Evolutionary conservation across 768 basidiomycete genomes (phyloP).

Genomic region (Chlorophyllum brunneum): DNA sequence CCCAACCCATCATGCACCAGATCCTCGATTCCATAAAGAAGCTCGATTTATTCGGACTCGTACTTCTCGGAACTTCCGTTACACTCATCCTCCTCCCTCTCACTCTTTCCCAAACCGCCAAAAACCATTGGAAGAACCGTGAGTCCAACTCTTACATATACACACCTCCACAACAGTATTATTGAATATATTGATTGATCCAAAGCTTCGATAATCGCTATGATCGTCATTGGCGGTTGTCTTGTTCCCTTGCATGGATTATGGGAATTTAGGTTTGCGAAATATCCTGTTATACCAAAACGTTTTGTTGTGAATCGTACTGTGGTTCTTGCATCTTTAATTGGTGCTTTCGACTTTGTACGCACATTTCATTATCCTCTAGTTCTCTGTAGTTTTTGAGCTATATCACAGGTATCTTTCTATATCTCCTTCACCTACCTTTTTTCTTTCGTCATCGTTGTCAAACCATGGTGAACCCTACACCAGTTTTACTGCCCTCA

Average conservation of each 20-base stretch:
- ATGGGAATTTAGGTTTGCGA: slow-evolving; percentile 50
- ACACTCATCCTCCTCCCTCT: slow-evolving; percentile 53
- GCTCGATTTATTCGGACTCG: slow-evolving; percentile 49
- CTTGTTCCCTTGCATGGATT: slow-evolving; percentile 38
- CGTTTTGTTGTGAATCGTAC: slow-evolving; percentile 57
- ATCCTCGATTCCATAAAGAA: slow-evolving; percentile 25
- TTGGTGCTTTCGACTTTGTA: slow-evolving; percentile 66
- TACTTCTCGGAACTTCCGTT: slow-evolving; percentile 44
- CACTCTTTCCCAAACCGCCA: slow-evolving; percentile 40
- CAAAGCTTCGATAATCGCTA: slow-evolving; percentile 46
- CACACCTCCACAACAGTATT: no score
- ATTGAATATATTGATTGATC: neutral
- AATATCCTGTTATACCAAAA: slow-evolving; percentile 55
- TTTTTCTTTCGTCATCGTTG: slow-evolving; percentile 60
- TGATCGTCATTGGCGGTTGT: slow-evolving; percentile 44
- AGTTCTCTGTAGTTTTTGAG: neutral
- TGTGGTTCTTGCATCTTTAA: slow-evolving; percentile 52
- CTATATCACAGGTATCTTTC: slow-evolving; percentile 44
- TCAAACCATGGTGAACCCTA: slow-evolving; percentile 43
- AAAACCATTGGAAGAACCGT: slow-evolving; percentile 45
- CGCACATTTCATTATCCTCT: slow-evolving; percentile 12
- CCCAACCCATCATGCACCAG: slow-evolving; percentile 16
- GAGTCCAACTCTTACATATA: slow-evolving; percentile 20
- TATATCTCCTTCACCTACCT: slow-evolving; percentile 72
- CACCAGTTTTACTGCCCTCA: neutral